Evolutionary conservation across 495 filamentous ascomycete genomes (phyloP), one percentile per base, ranked within the genome.

Genomic region (Penicillium lividum): DNA sequence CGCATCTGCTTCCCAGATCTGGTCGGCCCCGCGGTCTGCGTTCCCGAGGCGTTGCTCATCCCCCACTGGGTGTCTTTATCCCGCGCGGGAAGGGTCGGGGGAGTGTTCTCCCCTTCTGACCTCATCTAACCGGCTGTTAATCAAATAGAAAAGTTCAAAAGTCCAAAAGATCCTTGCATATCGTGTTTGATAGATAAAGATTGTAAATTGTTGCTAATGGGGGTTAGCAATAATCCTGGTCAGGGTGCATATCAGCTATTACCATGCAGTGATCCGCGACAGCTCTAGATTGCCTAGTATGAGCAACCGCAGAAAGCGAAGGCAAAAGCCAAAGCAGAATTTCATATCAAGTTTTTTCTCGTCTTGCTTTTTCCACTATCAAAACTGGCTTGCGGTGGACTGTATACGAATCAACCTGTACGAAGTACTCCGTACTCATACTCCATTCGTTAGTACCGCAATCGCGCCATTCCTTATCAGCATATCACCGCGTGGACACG

Each of bases 181-280:
- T 40, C 38, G 38, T 15, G 4, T 16, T 40, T 13, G n/a, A 40
- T n/a, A 51, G 46, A 31, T 49, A 45, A 9, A 45, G 3, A 10
- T 9, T 9, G 22, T 45, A 15, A 16, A 16, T 36, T 38, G 28
- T 64, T 64, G 64, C 57, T 60, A 59, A 66, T 58, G 46, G 27
- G 22, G 49, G 22, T 63, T 63, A 63, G 57, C 60, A 60, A 60
- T 38, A n/a, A n/a, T 29, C 11, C 28, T 30, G 28, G 28, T 7
- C 16, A 49, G 16, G 55, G 8, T 22, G 57, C 64, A 66, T 66
- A 64, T 66, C 57, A 63, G 57, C 57, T 61, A 61, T 61, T 58
- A 45, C 1, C 22, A 22, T 22, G 22, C 22, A 28, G 4, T 47
- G 45, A 47, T 47, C 45, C 25, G 25, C 22, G 45, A 47, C 45